phyloP scores from a whole-genome alignment of 169 alveolate genomes.

The Eimeria acervulina region DNA sequence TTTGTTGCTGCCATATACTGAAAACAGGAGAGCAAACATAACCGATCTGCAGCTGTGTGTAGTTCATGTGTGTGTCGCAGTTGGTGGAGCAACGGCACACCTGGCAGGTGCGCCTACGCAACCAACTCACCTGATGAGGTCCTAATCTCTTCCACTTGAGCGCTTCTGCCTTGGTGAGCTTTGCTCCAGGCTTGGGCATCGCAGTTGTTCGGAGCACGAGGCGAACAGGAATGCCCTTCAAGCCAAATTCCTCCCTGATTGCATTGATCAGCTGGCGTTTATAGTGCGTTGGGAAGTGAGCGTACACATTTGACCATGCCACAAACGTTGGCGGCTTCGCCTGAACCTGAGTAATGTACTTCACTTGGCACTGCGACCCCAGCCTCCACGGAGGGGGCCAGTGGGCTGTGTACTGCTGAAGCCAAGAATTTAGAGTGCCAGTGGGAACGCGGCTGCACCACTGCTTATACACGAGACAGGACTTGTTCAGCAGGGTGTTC shows the following conservation, averaged over 20 bases:
- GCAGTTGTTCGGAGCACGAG: slow-evolving; percentile 88
- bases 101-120: not conserved
- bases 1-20: slow-evolving; percentile 74
- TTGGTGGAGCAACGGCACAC: not conserved
- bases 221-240: slow-evolving; percentile 85
- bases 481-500: slow-evolving; percentile 79
- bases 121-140: slow-evolving; percentile 85
- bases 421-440: slow-evolving; percentile 81
- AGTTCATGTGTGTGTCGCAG: not conserved
- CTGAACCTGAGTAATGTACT: slow-evolving; percentile 86
- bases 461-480: slow-evolving; percentile 70
- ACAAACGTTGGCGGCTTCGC: slow-evolving; percentile 91
- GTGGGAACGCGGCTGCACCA: slow-evolving; percentile 86
- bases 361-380: slow-evolving; percentile 89
- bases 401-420: slow-evolving; percentile 77
- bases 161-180: slow-evolving; percentile 81
- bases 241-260: slow-evolving; percentile 87
- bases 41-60: not conserved
- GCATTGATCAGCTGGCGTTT: slow-evolving; percentile 87
- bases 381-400: slow-evolving; percentile 93
- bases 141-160: slow-evolving; percentile 88
- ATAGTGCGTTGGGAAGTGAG: slow-evolving; percentile 89
- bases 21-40: not conserved
- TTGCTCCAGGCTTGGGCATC: slow-evolving; percentile 85
- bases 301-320: slow-evolving; percentile 90